A percentile compares a stretch with the other conserved stretches of the same genome.
These are phyloP conservation scores for Colletotrichum liriopes DNA, from an alignment of 2,329 filamentous ascomycete species.

Conservation along the genomic window DNA sequence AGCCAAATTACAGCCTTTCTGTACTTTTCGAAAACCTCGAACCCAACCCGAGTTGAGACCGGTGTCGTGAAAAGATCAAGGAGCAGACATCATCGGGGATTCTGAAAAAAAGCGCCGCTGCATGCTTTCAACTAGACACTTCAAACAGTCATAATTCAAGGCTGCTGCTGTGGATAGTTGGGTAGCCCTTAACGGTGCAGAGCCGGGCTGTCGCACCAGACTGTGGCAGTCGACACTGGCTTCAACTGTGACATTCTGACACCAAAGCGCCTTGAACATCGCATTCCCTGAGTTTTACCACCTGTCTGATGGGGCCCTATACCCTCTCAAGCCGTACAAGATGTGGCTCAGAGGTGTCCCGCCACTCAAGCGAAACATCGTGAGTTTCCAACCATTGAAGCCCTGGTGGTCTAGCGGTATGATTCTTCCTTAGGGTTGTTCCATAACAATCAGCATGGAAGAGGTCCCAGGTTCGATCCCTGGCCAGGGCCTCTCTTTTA, in stretches of 20 bases:
- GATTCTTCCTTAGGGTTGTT: constrained; percentile 42
- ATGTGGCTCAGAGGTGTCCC: neutral
- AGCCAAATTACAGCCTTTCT: too few relatives aligned
- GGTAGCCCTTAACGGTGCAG: neutral
- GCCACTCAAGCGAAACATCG: constrained; percentile 8
- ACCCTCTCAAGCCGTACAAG: neutral
- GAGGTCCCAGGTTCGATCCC: constrained; percentile 43
- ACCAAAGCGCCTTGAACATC: too few relatives aligned
- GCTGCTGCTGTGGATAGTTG: too few relatives aligned
- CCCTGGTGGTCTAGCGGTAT: constrained; percentile 43
- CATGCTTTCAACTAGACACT: too few relatives aligned
- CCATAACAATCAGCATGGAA: constrained; percentile 8
- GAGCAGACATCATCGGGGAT: too few relatives aligned
- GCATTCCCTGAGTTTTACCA: neutral
- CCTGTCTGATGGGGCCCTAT: neutral
- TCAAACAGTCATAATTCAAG: too few relatives aligned
- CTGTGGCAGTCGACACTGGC: too few relatives aligned
- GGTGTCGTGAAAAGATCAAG: too few relatives aligned
- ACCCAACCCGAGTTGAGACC: too few relatives aligned
- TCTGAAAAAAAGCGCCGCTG: too few relatives aligned
- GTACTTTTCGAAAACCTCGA: too few relatives aligned
- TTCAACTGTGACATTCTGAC: fast-evolving
- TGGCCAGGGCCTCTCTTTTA: constrained; percentile 28
- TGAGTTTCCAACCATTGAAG: neutral
- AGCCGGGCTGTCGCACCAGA: too few relatives aligned